Evolutionary conservation across 2,329 filamentous ascomycete genomes (phyloP), one percentile per base, ranked within the genome.

Genomic region (Aureobasidium zeae): DNA sequence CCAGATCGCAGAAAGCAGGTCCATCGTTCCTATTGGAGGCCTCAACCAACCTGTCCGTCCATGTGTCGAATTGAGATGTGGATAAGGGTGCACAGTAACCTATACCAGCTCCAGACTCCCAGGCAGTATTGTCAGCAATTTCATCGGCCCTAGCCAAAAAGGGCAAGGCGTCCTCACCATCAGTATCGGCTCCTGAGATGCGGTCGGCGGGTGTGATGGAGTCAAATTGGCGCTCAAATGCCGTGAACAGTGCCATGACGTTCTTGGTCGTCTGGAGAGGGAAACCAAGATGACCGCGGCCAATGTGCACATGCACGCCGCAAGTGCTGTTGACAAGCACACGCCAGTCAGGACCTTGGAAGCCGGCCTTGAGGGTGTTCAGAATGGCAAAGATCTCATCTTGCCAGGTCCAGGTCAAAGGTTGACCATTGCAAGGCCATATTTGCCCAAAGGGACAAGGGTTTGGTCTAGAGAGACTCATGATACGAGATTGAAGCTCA

Each of bases 251-350:
- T 9, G 15, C 30, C 29, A 34, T 26, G 2, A 43, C n/a, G 7
- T 34, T 34, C 9, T 43, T 29, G 16, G 22, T 6, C 3, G 22
- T 33, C 9, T 28, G 6, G 12, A 43, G 39, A 12, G 25, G 12
- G 12, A 43, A 26, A 0, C 24, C 30, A 19, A 16, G 3, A 8
- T 16, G 15, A 9, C 21, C 16, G 16, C 22, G 25, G 9, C 39
- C 39, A 10, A 43, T 8, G 10, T 43, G 39, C 5, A 43, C 15
- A 7, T 43, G 39, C 13, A 43, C 6, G 3, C 39, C 39, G 12
- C 29, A 30, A 12, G 39, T 30, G 2, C 11, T 16, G 5, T 43
- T 43, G 7, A 10, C 10, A 16, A 43, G 28, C 8, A 43, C 15
- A 19, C 30, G 25, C 12, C 11, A 43, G 12, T 24, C 39, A n/a